These are phyloP conservation scores for Kuraishia hungarica DNA, from an alignment of 805 yeast species.

Conservation along the genomic window DNA sequence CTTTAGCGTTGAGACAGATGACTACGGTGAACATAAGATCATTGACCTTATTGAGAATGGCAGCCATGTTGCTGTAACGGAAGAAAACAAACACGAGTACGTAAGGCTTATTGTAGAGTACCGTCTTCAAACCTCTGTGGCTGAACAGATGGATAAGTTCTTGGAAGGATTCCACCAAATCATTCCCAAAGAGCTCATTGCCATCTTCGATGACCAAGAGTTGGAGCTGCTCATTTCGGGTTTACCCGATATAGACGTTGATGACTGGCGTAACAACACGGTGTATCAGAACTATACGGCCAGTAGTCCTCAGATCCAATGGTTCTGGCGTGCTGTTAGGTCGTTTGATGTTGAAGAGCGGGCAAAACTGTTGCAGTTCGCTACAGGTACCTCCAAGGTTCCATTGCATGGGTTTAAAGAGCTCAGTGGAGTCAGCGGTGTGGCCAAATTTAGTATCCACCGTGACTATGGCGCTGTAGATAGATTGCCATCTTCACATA, in stretches of 20 bases:
- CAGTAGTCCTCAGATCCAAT: conserved; percentile 78
- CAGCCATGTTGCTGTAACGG: conserved; percentile 76
- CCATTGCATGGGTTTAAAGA: conserved; percentile 92
- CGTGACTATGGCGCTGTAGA: conserved; percentile 81
- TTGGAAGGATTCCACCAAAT: conserved; percentile 84
- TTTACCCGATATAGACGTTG: conserved; percentile 90
- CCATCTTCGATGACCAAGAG: conserved; percentile 93
- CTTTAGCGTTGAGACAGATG: conserved; percentile 88
- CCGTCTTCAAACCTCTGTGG: conserved; percentile 71
- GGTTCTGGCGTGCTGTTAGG: conserved; percentile 97
- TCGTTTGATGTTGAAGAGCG: conserved; percentile 91
- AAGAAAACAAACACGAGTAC: conserved; percentile 83
- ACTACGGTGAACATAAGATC: conserved; percentile 80
- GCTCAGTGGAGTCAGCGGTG: conserved; percentile 80
- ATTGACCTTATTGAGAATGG: conserved; percentile 84
- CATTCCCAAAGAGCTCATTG: conserved; percentile 72
- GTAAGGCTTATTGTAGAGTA: conserved; percentile 83
- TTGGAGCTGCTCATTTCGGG: conserved; percentile 89
- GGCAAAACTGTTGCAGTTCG: conserved; percentile 89
- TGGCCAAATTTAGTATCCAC: conserved; percentile 80
- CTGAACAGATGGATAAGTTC: conserved; percentile 82
- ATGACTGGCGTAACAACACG: conserved; percentile 90
- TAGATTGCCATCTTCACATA: conserved; percentile 90
- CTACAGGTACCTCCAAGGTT: conserved; percentile 95
- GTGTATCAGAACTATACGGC: conserved; percentile 74